Base-by-base conservation (phyloP, 2,329 filamentous ascomycete genomes). In the Arachnomyces sp. region DNA sequence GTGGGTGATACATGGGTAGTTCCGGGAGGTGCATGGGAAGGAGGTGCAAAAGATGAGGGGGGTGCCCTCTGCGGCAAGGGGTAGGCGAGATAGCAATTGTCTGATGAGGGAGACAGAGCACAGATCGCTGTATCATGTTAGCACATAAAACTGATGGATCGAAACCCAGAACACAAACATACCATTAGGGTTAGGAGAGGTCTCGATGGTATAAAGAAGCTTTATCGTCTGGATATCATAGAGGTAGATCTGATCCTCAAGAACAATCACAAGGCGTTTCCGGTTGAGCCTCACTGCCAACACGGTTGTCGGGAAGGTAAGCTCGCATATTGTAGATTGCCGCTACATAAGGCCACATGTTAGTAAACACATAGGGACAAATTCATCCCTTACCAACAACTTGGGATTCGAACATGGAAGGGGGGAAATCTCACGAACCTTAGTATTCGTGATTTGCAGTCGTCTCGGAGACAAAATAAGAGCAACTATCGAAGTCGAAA, bases 171-270 rank as follows among this genome's bases (percentile, higher is more conserved):
- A 7, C 11, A 16, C 15, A 34, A 32, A 33, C 53, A 51, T 76
- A 73, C 79, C 78, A 48, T 79, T 81, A 1, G 89, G 86, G 55
- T 98, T 98, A 5, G 92, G 86, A 3, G 90, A 95, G 4, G 90
- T 96, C 43, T 88, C 80, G 49, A 96, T 94, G 4, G 87, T 94
- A 62, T 88, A 84, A 31, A 96, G 73, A 43, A 96, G 77, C 55
- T 84, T 90, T 90, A 98, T 96, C 59, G 95, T 96, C 65, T 89
- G 88, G 50, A 98, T 96, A 62, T 98, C 92, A 68, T 98, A 98
- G 36, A 98, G 76, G 65, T 96, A 98, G 47, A 96, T 94, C 60
- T 94, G 84, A 54, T 94, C 88, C 61, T 98, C 92, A 42, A 96
- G 74, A 11, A 96, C 82, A 25, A 98, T 89, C 9, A 92, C 87